Evolutionary conservation across 495 filamentous ascomycete genomes (phyloP).

Genomic region (Tuber microsphaerosporum): DNA sequence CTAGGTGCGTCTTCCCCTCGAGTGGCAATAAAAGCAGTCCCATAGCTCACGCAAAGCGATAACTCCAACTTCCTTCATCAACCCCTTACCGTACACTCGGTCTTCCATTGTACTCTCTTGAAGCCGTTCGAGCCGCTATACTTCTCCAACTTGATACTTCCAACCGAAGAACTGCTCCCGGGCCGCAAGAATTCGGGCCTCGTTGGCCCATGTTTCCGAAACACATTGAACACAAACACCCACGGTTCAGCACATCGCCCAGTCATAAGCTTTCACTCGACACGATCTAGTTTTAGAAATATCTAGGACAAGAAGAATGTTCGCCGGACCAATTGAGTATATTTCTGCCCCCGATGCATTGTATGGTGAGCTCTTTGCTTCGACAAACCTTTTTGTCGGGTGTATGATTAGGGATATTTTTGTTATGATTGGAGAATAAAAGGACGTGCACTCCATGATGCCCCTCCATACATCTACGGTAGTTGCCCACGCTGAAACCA

Average conservation of each 20-base stretch:
- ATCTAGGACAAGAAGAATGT: background rate
- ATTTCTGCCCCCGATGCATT: background rate
- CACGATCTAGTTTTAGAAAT: background rate
- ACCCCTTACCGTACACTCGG: background rate
- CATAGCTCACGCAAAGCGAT: background rate
- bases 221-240: background rate
- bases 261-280: background rate
- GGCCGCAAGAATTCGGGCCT: background rate
- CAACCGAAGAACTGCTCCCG: background rate
- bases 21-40: background rate
- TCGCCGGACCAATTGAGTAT: background rate
- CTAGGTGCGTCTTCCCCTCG: background rate
- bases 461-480: too few relatives aligned
- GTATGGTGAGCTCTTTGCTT: background rate
- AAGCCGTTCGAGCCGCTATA: background rate
- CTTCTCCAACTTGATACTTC: background rate
- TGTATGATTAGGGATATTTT: background rate
- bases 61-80: background rate
- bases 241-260: background rate
- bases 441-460: background rate
- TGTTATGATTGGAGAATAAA: background rate
- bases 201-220: background rate
- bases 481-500: too few relatives aligned
- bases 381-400: background rate
- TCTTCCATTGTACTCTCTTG: background rate